Conservation (phyloP, 2,329 filamentous ascomycete genomes). For the Westerdykella ornata region DNA sequence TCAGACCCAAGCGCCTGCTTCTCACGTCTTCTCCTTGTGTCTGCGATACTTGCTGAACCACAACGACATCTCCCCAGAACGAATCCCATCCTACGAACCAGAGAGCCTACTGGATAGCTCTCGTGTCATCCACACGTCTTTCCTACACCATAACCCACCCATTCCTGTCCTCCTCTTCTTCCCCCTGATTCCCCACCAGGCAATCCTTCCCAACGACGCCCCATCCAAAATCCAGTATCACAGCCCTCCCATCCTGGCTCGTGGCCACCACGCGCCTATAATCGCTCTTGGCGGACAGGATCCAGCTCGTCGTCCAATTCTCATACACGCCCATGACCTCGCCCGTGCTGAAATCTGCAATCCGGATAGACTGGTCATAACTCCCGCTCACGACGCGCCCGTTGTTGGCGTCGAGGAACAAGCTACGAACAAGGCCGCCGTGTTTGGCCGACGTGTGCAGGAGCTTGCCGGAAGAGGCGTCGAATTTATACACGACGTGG, state of each 20-base stretch:
- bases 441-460: conserved; percentile 77
- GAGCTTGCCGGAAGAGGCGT: conserved; percentile 81
- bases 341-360: conserved; percentile 81
- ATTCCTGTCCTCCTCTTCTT: too few relatives aligned
- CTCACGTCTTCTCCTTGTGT: too few relatives aligned
- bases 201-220: conserved; percentile 48
- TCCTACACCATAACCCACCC: too few relatives aligned
- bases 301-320: conserved; percentile 96
- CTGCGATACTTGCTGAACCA: too few relatives aligned
- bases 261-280: conserved; percentile 92
- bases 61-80: too few relatives aligned
- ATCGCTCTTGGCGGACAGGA: conserved; percentile 90
- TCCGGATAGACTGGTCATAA: conserved; percentile 93
- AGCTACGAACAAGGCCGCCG: conserved; percentile 73
- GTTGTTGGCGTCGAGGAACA: conserved; percentile 84
- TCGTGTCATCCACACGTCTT: too few relatives aligned
- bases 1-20: too few relatives aligned
- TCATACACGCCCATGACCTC: conserved; percentile 75
- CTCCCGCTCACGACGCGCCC: conserved; percentile 83
- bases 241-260: conserved; percentile 84
- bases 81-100: too few relatives aligned
- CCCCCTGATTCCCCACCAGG: too few relatives aligned
- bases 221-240: conserved; percentile 88
- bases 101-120: too few relatives aligned
- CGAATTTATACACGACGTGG: conserved; percentile 91